Base-by-base conservation (phyloP, 345 rosid species). In the Syzygium aqueum region DNA sequence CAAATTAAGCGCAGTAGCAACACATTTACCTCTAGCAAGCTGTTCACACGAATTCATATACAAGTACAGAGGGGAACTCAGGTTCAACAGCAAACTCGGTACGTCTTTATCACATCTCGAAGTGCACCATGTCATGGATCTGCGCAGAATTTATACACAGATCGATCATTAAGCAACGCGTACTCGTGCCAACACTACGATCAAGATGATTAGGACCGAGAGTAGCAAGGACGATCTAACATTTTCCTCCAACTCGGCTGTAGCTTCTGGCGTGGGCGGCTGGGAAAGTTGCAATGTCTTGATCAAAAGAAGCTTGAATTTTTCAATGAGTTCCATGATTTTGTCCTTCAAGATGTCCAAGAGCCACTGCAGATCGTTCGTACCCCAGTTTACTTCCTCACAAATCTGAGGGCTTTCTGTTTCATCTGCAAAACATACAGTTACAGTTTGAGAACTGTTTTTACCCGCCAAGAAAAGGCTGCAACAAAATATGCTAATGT, bases 181-280 rank as follows among this genome's bases (percentile, higher is more conserved):
- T 53, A 82, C 77, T 53, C 93, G 87, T 17, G 93, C 90, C 87
- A 92, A 84, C 25, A 94, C 88, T 17, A 93, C 93, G 33, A 94
- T 85, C 86, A 93, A 73, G 85, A 94, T 88, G 52, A 92, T 91
- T 33, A 90, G 89, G 51, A 94, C 83, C 0, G 95, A 89, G 37
- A 93, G 92, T 65, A 94, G 61, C 77, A 93, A 78, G 0, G 95
- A 93, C 3, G 94, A 94, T 51, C 84, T 53, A 49, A 91, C 85
- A 84, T 84, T 89, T 13, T 93, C 93, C 1, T 92, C 89, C 37
- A 89, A 11, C 8, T 87, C 53, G 7, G 87, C 92, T 6, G n/a
- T 28, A 33, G 84, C 78, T 77, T 80, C 91, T 63, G 88, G 84
- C 30, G 77, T 12, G 16, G n/a, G 5, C 21, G 56, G 84, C 30